Evolutionary conservation across 257 asterid genomes (phyloP).

Genomic region (Plantago elongata): DNA sequence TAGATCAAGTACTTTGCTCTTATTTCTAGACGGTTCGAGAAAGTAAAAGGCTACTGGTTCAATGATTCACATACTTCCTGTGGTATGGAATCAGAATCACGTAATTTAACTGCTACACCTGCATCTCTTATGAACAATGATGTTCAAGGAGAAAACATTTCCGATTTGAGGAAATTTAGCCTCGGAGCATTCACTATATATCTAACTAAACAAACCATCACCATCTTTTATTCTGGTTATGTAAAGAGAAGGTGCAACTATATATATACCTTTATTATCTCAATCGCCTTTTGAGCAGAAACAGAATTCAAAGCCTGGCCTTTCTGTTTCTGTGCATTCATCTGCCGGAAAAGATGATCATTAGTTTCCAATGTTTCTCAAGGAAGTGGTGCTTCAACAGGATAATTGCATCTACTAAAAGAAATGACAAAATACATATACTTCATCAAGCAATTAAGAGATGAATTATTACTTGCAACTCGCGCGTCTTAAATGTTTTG

Average conservation of each 20-base stretch:
- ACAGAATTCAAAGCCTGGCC: conserved; percentile 66
- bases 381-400: neutral
- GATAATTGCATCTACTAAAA: neutral
- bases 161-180: too few relatives aligned
- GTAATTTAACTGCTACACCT: too few relatives aligned
- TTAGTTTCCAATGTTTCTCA: neutral
- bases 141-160: too few relatives aligned
- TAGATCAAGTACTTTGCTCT: too few relatives aligned
- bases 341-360: conserved; percentile 29
- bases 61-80: too few relatives aligned
- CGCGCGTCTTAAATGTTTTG: conserved; percentile 86
- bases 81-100: too few relatives aligned
- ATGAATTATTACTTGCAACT: conserved; percentile 36
- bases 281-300: conserved; percentile 81
- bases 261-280: conserved; percentile 58
- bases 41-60: too few relatives aligned
- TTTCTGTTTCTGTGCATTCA: conserved; percentile 85
- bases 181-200: too few relatives aligned
- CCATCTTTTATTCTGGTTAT: neutral
- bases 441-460: neutral
- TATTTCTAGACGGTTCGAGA: too few relatives aligned
- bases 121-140: too few relatives aligned
- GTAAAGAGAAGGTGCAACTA: neutral
- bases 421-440: neutral
- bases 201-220: neutral